Evolutionary conservation across 1,284 basidiomycete genomes (phyloP).

Genomic region (Phellinidium pouzarii): DNA sequence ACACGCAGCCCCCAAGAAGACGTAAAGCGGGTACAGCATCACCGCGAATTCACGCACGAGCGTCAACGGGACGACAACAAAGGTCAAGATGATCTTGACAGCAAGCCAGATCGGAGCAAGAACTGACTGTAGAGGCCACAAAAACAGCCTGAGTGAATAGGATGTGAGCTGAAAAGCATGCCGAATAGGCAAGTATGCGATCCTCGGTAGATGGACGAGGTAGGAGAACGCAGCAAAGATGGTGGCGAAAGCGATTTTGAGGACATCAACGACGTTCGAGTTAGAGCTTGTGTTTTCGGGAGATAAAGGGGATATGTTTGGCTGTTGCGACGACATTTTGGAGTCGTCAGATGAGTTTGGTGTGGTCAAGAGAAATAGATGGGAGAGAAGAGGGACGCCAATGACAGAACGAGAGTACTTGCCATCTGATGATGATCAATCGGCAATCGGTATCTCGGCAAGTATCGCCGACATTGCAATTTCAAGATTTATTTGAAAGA

Average conservation of each 20-base stretch:
- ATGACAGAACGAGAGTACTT: too few species aligned
- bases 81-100: constrained; percentile 1
- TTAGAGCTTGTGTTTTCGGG: not conserved
- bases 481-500: too few species aligned
- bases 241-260: not conserved
- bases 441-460: too few species aligned
- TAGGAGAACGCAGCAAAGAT: not conserved
- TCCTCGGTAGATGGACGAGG: constrained; percentile 4
- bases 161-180: not conserved
- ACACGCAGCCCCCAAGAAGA: constrained; percentile 13
- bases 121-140: constrained; percentile 2
- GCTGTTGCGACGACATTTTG: not conserved
- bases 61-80: constrained; percentile 8
- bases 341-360: not conserved
- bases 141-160: not conserved
- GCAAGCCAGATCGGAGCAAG: constrained; percentile 8
- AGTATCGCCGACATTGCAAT: too few species aligned
- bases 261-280: constrained; percentile 1
- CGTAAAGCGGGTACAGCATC: constrained; percentile 13
- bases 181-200: constrained; percentile 3
- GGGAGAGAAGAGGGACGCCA: not conserved
- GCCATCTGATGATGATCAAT: too few species aligned
- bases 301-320: not conserved
- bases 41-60: not conserved
- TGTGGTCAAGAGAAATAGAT: not conserved